Conservation (phyloP, 2,329 filamentous ascomycete genomes). For the Xylaria sp. region DNA sequence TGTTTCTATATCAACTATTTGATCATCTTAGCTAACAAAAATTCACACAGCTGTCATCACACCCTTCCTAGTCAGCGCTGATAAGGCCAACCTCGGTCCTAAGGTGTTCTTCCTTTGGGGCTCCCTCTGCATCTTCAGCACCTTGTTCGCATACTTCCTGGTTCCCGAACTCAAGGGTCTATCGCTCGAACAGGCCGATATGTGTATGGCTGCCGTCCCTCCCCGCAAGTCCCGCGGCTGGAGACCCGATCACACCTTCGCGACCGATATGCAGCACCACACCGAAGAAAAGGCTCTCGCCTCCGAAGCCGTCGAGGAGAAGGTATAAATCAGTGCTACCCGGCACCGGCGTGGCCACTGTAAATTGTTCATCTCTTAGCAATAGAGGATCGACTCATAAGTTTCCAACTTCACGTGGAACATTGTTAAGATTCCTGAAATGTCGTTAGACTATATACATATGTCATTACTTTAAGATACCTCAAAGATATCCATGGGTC, state of each 20-base stretch:
- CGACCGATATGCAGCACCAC: constrained; percentile 49
- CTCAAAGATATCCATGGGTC: constrained; percentile 31
- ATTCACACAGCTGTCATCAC: constrained; percentile 64
- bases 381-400: constrained; percentile 24
- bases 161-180: constrained; percentile 81
- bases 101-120: constrained; percentile 71
- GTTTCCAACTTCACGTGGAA: constrained; percentile 23
- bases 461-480: constrained; percentile 34
- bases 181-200: constrained; percentile 77
- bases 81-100: constrained; percentile 56
- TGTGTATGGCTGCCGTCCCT: constrained; percentile 64
- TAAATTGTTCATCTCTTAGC: constrained; percentile 28
- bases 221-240: constrained; percentile 54
- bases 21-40: constrained; percentile 25
- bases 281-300: constrained; percentile 43
- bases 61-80: constrained; percentile 73
- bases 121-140: constrained; percentile 64
- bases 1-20: background rate
- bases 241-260: constrained; percentile 52
- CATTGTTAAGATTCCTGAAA: constrained; percentile 30
- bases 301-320: constrained; percentile 44
- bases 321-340: constrained; percentile 38
- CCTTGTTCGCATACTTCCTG: constrained; percentile 68
- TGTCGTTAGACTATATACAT: constrained; percentile 32
- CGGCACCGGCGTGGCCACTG: background rate